Evolutionary conservation across 306 rosid genomes (phyloP).

Genomic region (Rosa persica): DNA sequence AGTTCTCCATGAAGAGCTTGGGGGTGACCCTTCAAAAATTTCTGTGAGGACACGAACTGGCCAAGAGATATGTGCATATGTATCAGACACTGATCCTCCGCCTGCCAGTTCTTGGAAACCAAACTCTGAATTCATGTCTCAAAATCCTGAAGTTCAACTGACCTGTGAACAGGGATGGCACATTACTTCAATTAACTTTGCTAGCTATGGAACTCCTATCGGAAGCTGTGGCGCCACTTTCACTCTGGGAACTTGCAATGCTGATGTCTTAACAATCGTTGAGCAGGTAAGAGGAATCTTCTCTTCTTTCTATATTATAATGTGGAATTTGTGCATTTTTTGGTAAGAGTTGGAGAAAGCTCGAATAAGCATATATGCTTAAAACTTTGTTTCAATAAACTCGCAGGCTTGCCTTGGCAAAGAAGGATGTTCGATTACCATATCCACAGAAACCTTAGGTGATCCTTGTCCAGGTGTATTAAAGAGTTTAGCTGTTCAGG

Average conservation of each 20-base stretch:
- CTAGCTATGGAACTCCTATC: slow-evolving; percentile 18
- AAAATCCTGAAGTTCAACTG: slow-evolving; percentile 16
- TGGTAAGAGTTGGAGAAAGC: neutral
- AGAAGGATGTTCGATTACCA: slow-evolving; percentile 13
- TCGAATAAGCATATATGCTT: neutral
- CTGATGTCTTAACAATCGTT: slow-evolving; percentile 2
- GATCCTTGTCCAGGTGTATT: slow-evolving; percentile 19
- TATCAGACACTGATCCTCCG: slow-evolving; percentile 16
- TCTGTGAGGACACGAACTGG: slow-evolving; percentile 22
- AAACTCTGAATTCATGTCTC: slow-evolving; percentile 3
- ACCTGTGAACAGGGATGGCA: slow-evolving; percentile 17
- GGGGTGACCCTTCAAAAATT: slow-evolving; percentile 32
- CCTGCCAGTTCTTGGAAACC: slow-evolving; percentile 15
- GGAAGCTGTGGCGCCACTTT: slow-evolving; percentile 12
- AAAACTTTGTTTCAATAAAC: neutral
- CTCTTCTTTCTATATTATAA: neutral
- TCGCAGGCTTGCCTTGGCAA: slow-evolving; percentile 7
- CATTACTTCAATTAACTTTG: slow-evolving; percentile 15
- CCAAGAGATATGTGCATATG: slow-evolving; percentile 13
- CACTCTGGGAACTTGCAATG: neutral
- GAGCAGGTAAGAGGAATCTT: slow-evolving; percentile 13
- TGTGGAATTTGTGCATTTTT: neutral
- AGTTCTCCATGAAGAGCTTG: slow-evolving; percentile 34
- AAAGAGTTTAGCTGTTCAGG: slow-evolving; percentile 20
- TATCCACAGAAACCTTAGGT: slow-evolving; percentile 8